Evolutionary conservation across 371 early-diverging fungal genomes (phyloP), one percentile per base, ranked within the genome.

Genomic region (Mortierella sp.): DNA sequence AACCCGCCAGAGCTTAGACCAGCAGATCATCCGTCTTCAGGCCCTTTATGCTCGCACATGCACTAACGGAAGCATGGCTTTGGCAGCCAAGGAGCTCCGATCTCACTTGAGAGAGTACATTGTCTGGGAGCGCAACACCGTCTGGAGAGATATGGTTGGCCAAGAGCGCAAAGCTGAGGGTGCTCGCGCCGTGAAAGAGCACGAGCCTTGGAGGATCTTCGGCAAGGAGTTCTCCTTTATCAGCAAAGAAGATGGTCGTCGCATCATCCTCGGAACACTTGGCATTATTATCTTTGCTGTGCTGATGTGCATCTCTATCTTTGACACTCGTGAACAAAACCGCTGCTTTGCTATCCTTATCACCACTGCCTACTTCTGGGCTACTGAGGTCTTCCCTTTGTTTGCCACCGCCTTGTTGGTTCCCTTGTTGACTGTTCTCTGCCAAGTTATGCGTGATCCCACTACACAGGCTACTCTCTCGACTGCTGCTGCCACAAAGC

Each of bases 391-490:
- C 16, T 90, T 98, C 77, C 99, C 98, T 5, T 86, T 98, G 54
- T 97, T 96, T 84, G 96, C 94, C 22, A 98, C 99, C 2, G 93
- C 96, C 14, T 79, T 98, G 28, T 78, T 95, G 55, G 92, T 98
- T 28, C 99, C 99, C 0, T 85, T 97, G 47, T 75, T 97, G 52
- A 90, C 96, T 4, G 94, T 98, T 1, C 72, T 91, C 49, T 85
- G 97, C 55, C 92, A 93, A 45, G 96, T 97, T 39, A 90, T 96
- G 90, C 93, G 95, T 55, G 84, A 84, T 11, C 79, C 86, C 1
- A 75, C 67, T 0, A 79, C 76, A 0, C 37, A 62, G 11, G 68
- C 9, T 9, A 76, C 70, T 0, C 74, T 87, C 54, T 84, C 62
- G 45, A 91, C 94, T 8, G 83, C 89, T 22, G 88, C 84, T 16